Evolutionary conservation across 192 early-diverging fungal species (phyloP), one percentile per base, ranked within the genome.

Genomic region (Globomyces pollinis-pini): DNA sequence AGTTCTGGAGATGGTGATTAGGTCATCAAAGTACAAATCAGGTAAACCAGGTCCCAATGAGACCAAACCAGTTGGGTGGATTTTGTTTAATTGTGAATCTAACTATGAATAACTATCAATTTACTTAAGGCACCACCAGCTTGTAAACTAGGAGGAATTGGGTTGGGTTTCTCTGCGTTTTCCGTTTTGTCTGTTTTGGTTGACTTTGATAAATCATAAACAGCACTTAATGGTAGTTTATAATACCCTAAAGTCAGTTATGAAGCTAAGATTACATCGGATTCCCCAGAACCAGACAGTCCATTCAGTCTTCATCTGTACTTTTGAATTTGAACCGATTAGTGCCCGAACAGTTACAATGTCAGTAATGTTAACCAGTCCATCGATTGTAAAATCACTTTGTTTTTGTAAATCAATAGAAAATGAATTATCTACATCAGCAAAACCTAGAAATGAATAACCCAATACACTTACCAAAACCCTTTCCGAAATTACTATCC

Each of bases 21-120:
- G 23, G 6, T 47, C 44, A 26, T 47, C 44, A 5, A 47, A 26
- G 28, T 47, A 47, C 44, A 47, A 47, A 47, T 47, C 44, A 26
- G 44, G 44, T 24, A 47, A 26, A 26, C 44, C 44, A 9, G 44
- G 44, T 24, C 44, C 44, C 21, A 47, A 24, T 13, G 44, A n/a
- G n/a, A n/a, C n/a, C n/a, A 9, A 47, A 47, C 28, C 23, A 47
- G 13, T 26, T 47, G 44, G 13, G 23, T 47, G 44, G n/a, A n/a
- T n/a, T n/a, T n/a, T n/a, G n/a, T n/a, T n/a, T n/a, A n/a, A n/a
- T n/a, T n/a, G n/a, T n/a, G n/a, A n/a, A n/a, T n/a, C n/a, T n/a
- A n/a, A n/a, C n/a, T n/a, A n/a, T n/a, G n/a, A n/a, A n/a, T n/a
- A n/a, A n/a, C n/a, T n/a, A n/a, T n/a, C n/a, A n/a, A n/a, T n/a